A percentile compares a stretch with the other conserved stretches of the same genome.
phyloP scores from a whole-genome alignment of 2,329 filamentous ascomycete genomes.

The Sarocladiaceae sp. region DNA sequence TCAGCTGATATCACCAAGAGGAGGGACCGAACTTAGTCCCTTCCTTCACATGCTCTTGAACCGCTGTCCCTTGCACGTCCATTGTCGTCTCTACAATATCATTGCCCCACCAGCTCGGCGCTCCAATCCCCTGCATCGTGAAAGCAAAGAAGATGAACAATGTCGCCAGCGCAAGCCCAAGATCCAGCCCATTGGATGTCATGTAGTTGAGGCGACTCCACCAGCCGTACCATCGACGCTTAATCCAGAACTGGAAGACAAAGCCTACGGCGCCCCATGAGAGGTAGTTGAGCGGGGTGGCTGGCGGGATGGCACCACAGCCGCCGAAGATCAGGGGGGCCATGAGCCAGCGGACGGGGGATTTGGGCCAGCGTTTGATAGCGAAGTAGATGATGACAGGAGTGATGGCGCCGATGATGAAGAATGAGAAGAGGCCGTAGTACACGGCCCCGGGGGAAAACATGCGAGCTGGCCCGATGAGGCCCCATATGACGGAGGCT shows the following conservation, averaged over 20 bases:
- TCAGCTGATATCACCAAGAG: slow-evolving; percentile 34
- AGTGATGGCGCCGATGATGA: slow-evolving; percentile 46
- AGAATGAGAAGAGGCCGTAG: slow-evolving; percentile 53
- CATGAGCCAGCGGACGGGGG: slow-evolving; percentile 47
- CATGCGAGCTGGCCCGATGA: slow-evolving; percentile 57
- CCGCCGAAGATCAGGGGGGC: slow-evolving; percentile 59
- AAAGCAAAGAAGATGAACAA: slow-evolving; percentile 66
- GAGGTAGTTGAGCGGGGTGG: slow-evolving; percentile 68
- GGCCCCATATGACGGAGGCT: slow-evolving; percentile 62
- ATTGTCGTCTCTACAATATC: slow-evolving; percentile 50
- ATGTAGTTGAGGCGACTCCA: slow-evolving; percentile 71
- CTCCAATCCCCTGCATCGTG: slow-evolving; percentile 52
- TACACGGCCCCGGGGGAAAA: slow-evolving; percentile 59
- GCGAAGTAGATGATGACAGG: slow-evolving; percentile 47
- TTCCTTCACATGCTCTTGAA: slow-evolving; percentile 44
- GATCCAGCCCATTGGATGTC: slow-evolving; percentile 62
- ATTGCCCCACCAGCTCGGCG: slow-evolving; percentile 68
- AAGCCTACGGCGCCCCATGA: slow-evolving; percentile 68
- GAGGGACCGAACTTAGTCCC: slow-evolving; percentile 58
- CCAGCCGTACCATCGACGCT: slow-evolving; percentile 58
- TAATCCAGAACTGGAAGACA: slow-evolving; percentile 63
- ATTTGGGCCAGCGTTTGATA: slow-evolving; percentile 44
- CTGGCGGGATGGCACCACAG: slow-evolving; percentile 52
- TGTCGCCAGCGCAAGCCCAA: slow-evolving; percentile 61
- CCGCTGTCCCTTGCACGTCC: slow-evolving; percentile 53